Conservation (phyloP, 176 grass and related monocot genomes). For the Oropetium thomaeum region DNA sequence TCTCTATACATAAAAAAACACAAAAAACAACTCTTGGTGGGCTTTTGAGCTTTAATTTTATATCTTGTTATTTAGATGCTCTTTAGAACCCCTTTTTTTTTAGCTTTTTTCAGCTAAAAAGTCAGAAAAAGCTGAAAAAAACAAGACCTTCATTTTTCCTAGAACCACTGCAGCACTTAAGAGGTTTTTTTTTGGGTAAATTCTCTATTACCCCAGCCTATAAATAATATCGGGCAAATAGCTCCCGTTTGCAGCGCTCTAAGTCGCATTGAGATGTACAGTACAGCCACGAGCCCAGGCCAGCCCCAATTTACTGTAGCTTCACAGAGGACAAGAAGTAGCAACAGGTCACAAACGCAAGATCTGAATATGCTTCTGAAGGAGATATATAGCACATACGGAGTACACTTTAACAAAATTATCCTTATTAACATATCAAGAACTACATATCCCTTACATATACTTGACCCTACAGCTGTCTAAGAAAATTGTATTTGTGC, state of each 20-base stretch:
- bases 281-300: no score
- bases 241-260: background rate
- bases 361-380: background rate
- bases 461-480: background rate
- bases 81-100: no score
- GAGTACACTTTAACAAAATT: background rate
- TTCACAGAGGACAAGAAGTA: background rate
- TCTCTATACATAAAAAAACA: no score
- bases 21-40: no score
- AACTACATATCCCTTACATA: constrained; percentile 23
- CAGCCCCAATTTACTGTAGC: background rate
- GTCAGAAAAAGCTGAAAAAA: no score
- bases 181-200: background rate
- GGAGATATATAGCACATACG: background rate
- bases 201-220: background rate
- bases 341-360: background rate
- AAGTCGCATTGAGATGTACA: background rate
- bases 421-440: background rate
- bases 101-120: no score
- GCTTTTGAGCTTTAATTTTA: no score
- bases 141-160: no score
- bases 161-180: background rate
- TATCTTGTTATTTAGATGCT: no score
- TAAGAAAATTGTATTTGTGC: background rate
- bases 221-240: background rate